Evolutionary conservation across 352 stramenopile species (phyloP).

Genomic region (Aphanomyces euteiches): DNA sequence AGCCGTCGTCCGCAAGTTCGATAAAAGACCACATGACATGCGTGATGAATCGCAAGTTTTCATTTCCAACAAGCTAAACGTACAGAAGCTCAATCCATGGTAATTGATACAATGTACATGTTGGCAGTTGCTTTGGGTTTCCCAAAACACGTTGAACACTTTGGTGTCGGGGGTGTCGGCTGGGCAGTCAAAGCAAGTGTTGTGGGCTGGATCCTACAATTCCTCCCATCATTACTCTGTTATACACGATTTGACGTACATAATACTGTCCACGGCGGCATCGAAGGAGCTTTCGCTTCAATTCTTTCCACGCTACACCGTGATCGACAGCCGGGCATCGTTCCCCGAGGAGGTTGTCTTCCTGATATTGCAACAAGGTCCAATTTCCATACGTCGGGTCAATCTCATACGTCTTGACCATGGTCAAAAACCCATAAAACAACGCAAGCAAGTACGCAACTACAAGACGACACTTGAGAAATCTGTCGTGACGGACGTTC

Average conservation of each 20-base stretch:
- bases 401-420: slow-evolving; percentile 17
- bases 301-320: not conserved
- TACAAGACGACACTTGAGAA: not conserved
- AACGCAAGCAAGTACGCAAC: not conserved
- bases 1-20: not conserved
- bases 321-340: not conserved
- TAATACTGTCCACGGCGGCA: slow-evolving; percentile 26
- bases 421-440: not conserved
- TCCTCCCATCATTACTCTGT: not conserved
- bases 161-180: not conserved
- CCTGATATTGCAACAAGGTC: slow-evolving; percentile 15
- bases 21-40: slow-evolving; percentile 10
- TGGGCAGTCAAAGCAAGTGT: slow-evolving; percentile 13
- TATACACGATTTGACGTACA: slow-evolving; percentile 1
- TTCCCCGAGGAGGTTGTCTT: slow-evolving; percentile 11
- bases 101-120: not conserved
- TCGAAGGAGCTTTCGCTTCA: slow-evolving; percentile 17
- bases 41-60: slow-evolving; percentile 10
- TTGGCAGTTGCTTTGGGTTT: slow-evolving; percentile 5
- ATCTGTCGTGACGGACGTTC: not conserved
- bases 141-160: slow-evolving; percentile 17
- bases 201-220: slow-evolving; percentile 15
- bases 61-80: slow-evolving; percentile 7
- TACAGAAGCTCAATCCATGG: not conserved
- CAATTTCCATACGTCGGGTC: slow-evolving; percentile 12